A percentile compares a stretch with the other conserved stretches of the same genome.
phyloP scores from a whole-genome alignment of 495 filamentous ascomycete genomes.

The Chaetomium fimeti region DNA sequence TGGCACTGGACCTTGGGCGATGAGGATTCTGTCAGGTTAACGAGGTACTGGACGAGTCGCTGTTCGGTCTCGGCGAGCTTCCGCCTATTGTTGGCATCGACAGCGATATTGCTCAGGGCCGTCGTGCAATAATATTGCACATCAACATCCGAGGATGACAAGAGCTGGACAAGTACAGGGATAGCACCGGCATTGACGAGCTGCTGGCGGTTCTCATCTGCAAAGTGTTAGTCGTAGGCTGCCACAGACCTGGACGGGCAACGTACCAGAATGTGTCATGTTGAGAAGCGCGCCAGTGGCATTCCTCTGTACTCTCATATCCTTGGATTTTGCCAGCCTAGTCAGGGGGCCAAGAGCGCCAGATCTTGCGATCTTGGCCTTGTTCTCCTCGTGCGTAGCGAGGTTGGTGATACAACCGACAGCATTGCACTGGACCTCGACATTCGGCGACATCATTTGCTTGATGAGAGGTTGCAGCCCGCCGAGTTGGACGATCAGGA shows the following conservation, averaged over 20 bases:
- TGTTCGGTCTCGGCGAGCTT: conserved; percentile 85
- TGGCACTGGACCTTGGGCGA: conserved; percentile 98
- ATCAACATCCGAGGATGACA: conserved; percentile 89
- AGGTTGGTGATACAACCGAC: conserved; percentile 98
- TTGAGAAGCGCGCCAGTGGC: conserved; percentile 94
- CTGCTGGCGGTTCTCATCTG: conserved; percentile 96
- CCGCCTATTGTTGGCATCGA: conserved; percentile 86
- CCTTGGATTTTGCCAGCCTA: conserved; percentile 89
- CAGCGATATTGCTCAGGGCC: conserved; percentile 95
- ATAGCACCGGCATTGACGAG: conserved; percentile 95
- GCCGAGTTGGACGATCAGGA: conserved; percentile 87
- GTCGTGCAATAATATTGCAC: conserved; percentile 99
- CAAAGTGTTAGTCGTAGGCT: conserved; percentile 30
- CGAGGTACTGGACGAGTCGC: conserved; percentile 85
- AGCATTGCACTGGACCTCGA: conserved; percentile 98
- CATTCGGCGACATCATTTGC: conserved; percentile 98
- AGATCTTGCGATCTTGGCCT: conserved; percentile 95
- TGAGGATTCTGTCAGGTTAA: conserved; percentile 93
- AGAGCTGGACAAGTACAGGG: conserved; percentile 89
- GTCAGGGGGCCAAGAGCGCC: conserved; percentile 90
- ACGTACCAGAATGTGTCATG: conserved; percentile 97
- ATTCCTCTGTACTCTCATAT: conserved; percentile 97
- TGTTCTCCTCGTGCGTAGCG: conserved; percentile 98
- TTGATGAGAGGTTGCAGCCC: conserved; percentile 89
- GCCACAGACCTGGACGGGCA: neutral